Evolutionary conservation across 306 rosid species (phyloP), one percentile per base, ranked within the genome.

Genomic region (Myrica gale): DNA sequence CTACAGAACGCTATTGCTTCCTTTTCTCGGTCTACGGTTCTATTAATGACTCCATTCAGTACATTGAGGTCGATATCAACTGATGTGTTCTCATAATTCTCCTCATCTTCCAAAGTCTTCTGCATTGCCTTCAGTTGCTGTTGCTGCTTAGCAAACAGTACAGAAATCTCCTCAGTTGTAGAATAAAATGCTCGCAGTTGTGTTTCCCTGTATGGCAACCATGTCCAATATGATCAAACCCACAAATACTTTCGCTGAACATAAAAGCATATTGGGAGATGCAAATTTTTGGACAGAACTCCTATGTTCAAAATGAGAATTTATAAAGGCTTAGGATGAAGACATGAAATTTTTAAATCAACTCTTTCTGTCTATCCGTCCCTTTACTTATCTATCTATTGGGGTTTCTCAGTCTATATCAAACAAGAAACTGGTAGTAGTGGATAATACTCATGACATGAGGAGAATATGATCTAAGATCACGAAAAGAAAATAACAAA

Each of bases 181-280:
- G 98, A 94, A 86, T 94, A 94, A 85, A 94, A 94, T 74, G 98
- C 84, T 52, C 98, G 83, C 54, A 94, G 88, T 77, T 94, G 97
- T 45, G 96, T 88, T 84, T 94, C 98, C 84, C 98, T 94, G 86
- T 84, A 81, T 53, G 62, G 16, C 41, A 69, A 54, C 52, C 76
- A 85, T 21, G 10, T 65, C 61, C 68, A 58, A 9, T 47, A 71
- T 17, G 39, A 26, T 8, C 8, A 23, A 54, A 53, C 42, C 3
- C 3, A 8, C 51, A 43, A 73, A 58, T 74, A 80, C 54, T 78
- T 57, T 42, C 12, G 65, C 26, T 19, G 21, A 9, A 8, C 46
- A 55, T 73, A 16, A 15, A 9, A 57, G 15, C 47, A 65, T 16
- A 42, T 17, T 65, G 70, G 42, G n/a, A 66, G 70, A 42, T 23